These are phyloP conservation scores for Wakefieldia striispora DNA, from an alignment of 768 basidiomycete genomes.

Conservation along the genomic window DNA sequence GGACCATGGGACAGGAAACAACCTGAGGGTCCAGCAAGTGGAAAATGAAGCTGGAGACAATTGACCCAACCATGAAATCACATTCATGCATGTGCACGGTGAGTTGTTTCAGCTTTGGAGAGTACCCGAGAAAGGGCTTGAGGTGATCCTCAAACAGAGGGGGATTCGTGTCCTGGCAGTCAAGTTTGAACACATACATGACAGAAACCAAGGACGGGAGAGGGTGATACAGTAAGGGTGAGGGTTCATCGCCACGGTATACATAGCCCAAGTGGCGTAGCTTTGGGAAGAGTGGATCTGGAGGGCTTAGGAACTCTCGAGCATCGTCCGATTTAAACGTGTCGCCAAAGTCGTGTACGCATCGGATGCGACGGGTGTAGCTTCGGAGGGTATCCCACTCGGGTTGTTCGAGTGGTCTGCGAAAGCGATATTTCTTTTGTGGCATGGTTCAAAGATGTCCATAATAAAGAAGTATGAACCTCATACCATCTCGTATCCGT, in stretches of 20 bases:
- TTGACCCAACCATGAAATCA: not conserved
- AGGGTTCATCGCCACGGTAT: too few species aligned
- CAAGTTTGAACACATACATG: too few species aligned
- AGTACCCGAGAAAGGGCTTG: too few species aligned
- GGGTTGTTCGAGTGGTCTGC: not conserved
- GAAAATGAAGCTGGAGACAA: not conserved
- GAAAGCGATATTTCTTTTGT: not conserved
- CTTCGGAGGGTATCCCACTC: too few species aligned
- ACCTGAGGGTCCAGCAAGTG: not conserved
- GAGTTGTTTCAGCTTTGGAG: too few species aligned
- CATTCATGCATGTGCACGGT: too few species aligned
- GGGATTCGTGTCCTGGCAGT: too few species aligned
- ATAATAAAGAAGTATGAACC: not conserved
- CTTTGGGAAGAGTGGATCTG: conserved; percentile 1
- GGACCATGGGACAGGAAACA: not conserved
- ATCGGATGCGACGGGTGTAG: too few species aligned
- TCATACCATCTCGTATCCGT: too few species aligned
- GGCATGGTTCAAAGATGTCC: too few species aligned
- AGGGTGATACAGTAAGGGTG: not conserved
- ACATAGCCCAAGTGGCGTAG: not conserved
- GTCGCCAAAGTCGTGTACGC: too few species aligned
- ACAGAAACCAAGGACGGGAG: not conserved
- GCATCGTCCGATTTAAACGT: not conserved
- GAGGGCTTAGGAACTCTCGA: not conserved
- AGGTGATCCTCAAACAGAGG: too few species aligned